Conservation (phyloP, 1,139 yeast species). For the Suhomyces ambrosiae region DNA sequence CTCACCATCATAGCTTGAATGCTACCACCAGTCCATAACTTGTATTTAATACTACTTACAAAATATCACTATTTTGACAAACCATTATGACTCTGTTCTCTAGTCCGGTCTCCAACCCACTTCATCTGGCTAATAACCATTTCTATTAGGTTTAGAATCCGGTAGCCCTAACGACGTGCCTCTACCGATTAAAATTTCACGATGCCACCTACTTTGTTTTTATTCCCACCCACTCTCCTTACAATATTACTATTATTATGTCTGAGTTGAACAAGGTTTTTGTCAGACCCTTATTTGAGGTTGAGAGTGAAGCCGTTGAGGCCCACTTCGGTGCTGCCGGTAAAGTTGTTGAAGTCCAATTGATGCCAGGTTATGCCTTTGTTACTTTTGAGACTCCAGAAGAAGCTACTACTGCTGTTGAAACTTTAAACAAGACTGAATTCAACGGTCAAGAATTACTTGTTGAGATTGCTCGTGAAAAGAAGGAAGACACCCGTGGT, state of each 20-base stretch:
- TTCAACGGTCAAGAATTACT: slow-evolving; percentile 66
- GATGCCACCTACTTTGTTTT: slow-evolving; percentile 11
- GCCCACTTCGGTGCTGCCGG: slow-evolving; percentile 69
- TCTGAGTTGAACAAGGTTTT: slow-evolving; percentile 39
- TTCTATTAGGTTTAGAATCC: too few relatives aligned
- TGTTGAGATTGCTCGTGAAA: slow-evolving; percentile 70
- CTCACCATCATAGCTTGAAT: too few relatives aligned
- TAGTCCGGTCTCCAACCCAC: too few relatives aligned
- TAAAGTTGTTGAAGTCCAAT: slow-evolving; percentile 64
- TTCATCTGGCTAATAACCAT: too few relatives aligned
- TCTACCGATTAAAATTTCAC: slow-evolving; percentile 12
- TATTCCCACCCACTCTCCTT: slow-evolving; percentile 4
- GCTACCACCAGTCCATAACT: too few relatives aligned
- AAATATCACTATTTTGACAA: too few relatives aligned
- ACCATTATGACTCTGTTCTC: too few relatives aligned
- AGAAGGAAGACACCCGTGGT: slow-evolving; percentile 61
- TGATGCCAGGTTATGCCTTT: slow-evolving; percentile 77
- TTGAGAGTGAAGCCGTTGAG: slow-evolving; percentile 60
- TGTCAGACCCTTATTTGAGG: slow-evolving; percentile 46
- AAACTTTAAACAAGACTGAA: slow-evolving; percentile 57
- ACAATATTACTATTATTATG: slow-evolving; percentile 16
- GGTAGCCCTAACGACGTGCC: slow-evolving; percentile 9
- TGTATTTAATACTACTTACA: too few relatives aligned
- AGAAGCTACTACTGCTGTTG: slow-evolving; percentile 66
- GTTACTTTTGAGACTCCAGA: slow-evolving; percentile 69